Evolutionary conservation across 2,329 filamentous ascomycete genomes (phyloP), one percentile per base, ranked within the genome.

Genomic region (Fusarium guadeloupense): DNA sequence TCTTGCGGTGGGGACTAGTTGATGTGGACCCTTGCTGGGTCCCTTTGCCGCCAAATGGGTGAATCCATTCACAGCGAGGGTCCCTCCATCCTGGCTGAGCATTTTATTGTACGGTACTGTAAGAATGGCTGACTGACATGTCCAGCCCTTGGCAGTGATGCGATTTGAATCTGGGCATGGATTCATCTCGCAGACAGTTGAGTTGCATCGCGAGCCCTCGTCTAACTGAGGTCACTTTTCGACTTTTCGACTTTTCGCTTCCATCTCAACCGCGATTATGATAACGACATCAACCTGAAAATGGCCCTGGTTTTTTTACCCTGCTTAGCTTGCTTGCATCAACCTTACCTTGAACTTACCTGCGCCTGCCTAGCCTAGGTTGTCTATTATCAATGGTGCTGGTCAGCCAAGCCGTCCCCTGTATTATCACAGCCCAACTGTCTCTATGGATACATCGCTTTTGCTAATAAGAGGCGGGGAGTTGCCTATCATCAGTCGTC

Each of bases 11-110:
- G 28, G 13, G 13, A 31, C 28, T 13, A 14, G 16, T 59, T 54
- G 35, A 46, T 54, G 55, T 59, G 49, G 57, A 33, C 35, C 63
- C 49, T 54, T 67, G 51, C 47, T 54, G 50, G 59, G 62, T 44
- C 54, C 46, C 52, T 52, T 60, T 68, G 62, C 61, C 56, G 62
- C 63, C 62, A 61, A 26, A n/a, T n/a, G n/a, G n/a, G n/a, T 26
- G 25, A 12, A n/a, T 66, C 49, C 45, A 31, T 6, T 14, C 28
- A 14, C 41, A 53, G 44, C 53, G 58, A 69, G 62, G 59, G 60
- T 54, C 48, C 31, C 46, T 30, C 51, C 45, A 38, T 59, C 61
- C 62, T 40, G 56, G 52, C 37, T 34, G 23, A 63, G 38, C 23
- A 37, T 19, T 47, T 41, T 31, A 38, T 34, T 26, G 33, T 25